Evolutionary conservation across 495 filamentous ascomycete species (phyloP).

Genomic region (Aspergillus homomorphus): DNA sequence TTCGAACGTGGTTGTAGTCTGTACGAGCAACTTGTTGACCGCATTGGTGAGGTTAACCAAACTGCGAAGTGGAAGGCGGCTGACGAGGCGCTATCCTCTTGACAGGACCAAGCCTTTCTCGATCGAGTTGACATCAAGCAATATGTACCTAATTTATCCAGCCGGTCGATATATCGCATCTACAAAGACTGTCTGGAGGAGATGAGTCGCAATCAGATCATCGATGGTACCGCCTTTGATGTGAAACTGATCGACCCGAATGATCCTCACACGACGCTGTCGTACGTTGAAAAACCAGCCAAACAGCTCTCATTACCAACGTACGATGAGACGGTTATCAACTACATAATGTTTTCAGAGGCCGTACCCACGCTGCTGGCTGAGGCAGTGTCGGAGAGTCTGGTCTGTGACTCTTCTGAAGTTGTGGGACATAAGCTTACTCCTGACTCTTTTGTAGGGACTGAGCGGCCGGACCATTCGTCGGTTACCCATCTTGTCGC

Average conservation of each 20-base stretch:
- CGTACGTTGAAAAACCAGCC: conserved; percentile 19
- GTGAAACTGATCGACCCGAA: conserved; percentile 18
- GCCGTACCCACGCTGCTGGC: conserved; percentile 20
- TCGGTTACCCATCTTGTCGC: conserved; percentile 20
- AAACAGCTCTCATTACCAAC: conserved; percentile 16
- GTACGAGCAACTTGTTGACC: conserved; percentile 48
- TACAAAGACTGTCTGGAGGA: conserved; percentile 49
- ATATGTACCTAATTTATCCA: conserved; percentile 38
- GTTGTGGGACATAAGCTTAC: not conserved
- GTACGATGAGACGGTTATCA: conserved; percentile 21
- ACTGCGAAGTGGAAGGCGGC: not conserved
- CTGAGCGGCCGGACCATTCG: conserved; percentile 27
- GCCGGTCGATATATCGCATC: conserved; percentile 47
- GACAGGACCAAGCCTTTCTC: conserved; percentile 50
- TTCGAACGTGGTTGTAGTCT: conserved; percentile 49
- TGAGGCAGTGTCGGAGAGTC: conserved; percentile 18
- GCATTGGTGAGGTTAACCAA: conserved; percentile 28
- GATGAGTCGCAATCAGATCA: conserved; percentile 41
- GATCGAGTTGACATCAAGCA: conserved; percentile 55
- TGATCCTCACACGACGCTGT: conserved; percentile 19
- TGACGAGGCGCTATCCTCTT: not conserved
- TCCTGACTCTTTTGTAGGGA: conserved; percentile 11
- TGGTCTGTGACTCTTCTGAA: conserved; percentile 7
- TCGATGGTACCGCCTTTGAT: conserved; percentile 24
- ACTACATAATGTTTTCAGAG: conserved; percentile 19